Evolutionary conservation across 1,139 yeast genomes (phyloP).

Genomic region (Arxiozyma slooffiae): DNA sequence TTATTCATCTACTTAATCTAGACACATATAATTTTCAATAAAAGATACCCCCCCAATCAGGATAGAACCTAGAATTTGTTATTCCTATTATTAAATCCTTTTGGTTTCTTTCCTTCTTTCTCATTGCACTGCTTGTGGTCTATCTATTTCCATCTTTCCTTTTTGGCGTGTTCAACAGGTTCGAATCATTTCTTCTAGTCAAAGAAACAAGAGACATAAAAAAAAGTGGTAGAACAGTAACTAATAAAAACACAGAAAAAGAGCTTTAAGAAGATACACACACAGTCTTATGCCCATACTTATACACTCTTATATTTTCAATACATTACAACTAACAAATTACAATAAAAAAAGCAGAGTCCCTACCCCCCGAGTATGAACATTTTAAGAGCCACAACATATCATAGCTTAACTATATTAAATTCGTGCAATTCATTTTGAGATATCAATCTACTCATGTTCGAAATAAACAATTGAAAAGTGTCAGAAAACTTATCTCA

Average conservation of each 20-base stretch:
- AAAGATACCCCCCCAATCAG: too few species aligned
- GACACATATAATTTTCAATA: too few species aligned
- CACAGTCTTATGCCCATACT: background rate
- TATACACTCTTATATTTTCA: background rate
- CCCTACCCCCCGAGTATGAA: background rate
- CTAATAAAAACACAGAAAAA: background rate
- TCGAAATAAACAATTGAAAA: constrained; percentile 7
- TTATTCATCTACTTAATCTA: too few species aligned
- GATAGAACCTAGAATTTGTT: too few species aligned
- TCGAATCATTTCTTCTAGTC: background rate
- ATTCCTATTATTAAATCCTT: too few species aligned
- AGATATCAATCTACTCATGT: background rate
- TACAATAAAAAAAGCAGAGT: background rate
- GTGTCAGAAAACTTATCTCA: constrained; percentile 53
- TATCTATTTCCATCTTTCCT: too few species aligned
- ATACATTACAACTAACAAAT: background rate
- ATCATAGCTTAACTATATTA: background rate
- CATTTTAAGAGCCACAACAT: background rate
- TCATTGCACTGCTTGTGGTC: too few species aligned
- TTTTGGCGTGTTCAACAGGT: too few species aligned
- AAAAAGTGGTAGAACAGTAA: background rate
- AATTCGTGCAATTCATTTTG: background rate
- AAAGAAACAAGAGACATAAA: background rate
- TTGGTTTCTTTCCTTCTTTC: too few species aligned
- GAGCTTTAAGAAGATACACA: background rate